Evolutionary conservation across 1,284 basidiomycete species (phyloP).

Genomic region (Paramarasmius palmivorus): DNA sequence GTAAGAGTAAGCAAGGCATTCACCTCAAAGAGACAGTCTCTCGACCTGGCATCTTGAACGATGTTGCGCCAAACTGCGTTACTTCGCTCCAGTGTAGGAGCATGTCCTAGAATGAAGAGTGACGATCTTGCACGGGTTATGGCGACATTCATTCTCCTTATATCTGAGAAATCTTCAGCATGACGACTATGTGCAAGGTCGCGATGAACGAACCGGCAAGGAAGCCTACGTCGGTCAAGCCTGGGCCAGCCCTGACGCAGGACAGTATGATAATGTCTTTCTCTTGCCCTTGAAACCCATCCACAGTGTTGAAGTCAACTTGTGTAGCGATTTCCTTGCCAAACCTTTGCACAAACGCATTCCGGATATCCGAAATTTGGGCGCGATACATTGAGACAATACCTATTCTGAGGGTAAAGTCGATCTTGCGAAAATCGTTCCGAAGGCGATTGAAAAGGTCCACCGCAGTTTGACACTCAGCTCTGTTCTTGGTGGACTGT

Average conservation of each 20-base stretch:
- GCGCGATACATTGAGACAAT: slow-evolving; percentile 96
- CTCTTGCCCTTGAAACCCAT: slow-evolving; percentile 98
- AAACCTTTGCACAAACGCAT: slow-evolving; percentile 72
- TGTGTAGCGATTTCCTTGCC: slow-evolving; percentile 71
- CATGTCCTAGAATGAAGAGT: slow-evolving; percentile 92
- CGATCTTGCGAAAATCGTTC: slow-evolving; percentile 62
- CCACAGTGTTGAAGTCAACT: slow-evolving; percentile 97
- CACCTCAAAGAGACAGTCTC: slow-evolving; percentile 57
- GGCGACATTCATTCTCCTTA: slow-evolving; percentile 95
- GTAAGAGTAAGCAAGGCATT: slow-evolving; percentile 20
- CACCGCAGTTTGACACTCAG: slow-evolving; percentile 80
- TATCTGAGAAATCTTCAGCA: slow-evolving; percentile 47
- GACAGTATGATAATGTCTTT: slow-evolving; percentile 96
- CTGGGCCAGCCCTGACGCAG: slow-evolving; percentile 89
- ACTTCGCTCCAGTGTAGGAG: slow-evolving; percentile 82
- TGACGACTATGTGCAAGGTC: slow-evolving; percentile 5
- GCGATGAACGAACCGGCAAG: slow-evolving; percentile 61
- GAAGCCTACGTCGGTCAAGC: slow-evolving; percentile 84
- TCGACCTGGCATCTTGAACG: slow-evolving; percentile 70
- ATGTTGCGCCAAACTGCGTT: slow-evolving; percentile 82
- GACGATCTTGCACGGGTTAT: slow-evolving; percentile 95
- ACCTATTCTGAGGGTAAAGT: slow-evolving; percentile 82
- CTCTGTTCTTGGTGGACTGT: slow-evolving; percentile 79
- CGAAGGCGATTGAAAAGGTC: slow-evolving; percentile 78
- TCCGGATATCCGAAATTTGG: slow-evolving; percentile 80